A percentile compares a stretch with the other conserved stretches of the same genome.
Evolutionary conservation across 352 stramenopile genomes (phyloP).

Genomic region (Globisporangium canariense): DNA sequence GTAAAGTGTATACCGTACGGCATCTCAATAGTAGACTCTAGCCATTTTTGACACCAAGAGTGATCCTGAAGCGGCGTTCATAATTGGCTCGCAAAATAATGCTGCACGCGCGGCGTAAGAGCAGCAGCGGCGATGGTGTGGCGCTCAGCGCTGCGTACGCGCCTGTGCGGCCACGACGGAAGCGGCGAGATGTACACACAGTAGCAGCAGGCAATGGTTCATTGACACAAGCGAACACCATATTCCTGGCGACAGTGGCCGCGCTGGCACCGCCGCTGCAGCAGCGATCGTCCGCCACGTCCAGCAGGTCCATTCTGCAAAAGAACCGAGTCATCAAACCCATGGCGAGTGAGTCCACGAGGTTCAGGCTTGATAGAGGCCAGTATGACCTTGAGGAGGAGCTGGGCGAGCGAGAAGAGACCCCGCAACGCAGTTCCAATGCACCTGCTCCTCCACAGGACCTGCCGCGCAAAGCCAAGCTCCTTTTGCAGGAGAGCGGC

Average conservation of each 20-base stretch:
- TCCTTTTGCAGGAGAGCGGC: constrained; percentile 11
- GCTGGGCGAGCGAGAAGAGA: constrained; percentile 10
- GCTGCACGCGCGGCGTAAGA: constrained; percentile 2
- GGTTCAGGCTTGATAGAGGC: neutral
- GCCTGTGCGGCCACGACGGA: neutral
- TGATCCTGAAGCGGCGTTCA: constrained; percentile 4
- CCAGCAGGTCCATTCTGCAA: constrained; percentile 2
- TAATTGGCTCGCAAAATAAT: neutral
- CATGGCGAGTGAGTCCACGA: neutral
- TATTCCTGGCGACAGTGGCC: neutral
- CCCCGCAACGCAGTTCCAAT: neutral
- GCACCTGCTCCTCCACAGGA: too few species aligned
- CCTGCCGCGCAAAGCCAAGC: neutral
- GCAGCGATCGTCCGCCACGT: neutral
- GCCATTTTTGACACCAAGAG: neutral
- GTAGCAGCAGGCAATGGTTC: neutral
- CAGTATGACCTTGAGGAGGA: neutral
- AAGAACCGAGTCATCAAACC: constrained; percentile 1
- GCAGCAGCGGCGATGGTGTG: neutral
- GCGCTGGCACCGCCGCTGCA: neutral
- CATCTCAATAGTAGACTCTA: neutral
- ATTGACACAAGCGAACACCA: constrained; percentile 1
- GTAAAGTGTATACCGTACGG: neutral
- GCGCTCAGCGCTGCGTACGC: constrained; percentile 1
- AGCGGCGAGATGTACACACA: neutral